Evolutionary conservation across 1,139 yeast species (phyloP).

Genomic region (Suhomyces wounanorum): DNA sequence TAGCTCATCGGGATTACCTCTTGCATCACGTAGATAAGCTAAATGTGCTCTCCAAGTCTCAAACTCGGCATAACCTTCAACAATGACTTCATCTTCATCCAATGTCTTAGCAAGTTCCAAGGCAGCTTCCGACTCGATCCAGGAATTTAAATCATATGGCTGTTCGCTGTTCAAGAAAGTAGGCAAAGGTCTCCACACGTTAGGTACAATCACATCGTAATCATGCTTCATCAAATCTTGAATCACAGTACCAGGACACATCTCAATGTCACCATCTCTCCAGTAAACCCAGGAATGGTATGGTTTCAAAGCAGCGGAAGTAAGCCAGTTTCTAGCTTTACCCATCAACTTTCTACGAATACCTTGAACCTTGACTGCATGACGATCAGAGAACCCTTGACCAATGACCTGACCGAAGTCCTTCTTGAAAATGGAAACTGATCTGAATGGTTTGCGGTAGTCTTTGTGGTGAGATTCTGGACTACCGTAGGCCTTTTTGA

Average conservation of each 20-base stretch:
- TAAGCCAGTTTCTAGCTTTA: constrained; percentile 85
- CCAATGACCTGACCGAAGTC: constrained; percentile 86
- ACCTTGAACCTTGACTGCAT: constrained; percentile 88
- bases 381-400: constrained; percentile 88
- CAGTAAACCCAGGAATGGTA: constrained; percentile 94
- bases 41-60: constrained; percentile 88
- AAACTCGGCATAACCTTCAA: constrained; percentile 88
- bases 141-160: constrained; percentile 84
- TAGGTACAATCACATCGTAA: constrained; percentile 84
- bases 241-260: constrained; percentile 76
- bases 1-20: constrained; percentile 65
- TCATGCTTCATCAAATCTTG: constrained; percentile 74
- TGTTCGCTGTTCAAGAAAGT: constrained; percentile 76
- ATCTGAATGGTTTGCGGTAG: constrained; percentile 70
- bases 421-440: constrained; percentile 73
- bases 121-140: constrained; percentile 81
- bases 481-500: constrained; percentile 57
- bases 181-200: constrained; percentile 88
- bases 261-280: constrained; percentile 90
- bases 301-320: constrained; percentile 73
- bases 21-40: constrained; percentile 67
- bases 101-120: constrained; percentile 64
- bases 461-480: constrained; percentile 60
- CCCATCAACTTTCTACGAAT: constrained; percentile 88
- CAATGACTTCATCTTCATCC: constrained; percentile 83